Evolutionary conservation across 2,329 filamentous ascomycete genomes (phyloP).

Genomic region (Aurifilum marmelostoma): DNA sequence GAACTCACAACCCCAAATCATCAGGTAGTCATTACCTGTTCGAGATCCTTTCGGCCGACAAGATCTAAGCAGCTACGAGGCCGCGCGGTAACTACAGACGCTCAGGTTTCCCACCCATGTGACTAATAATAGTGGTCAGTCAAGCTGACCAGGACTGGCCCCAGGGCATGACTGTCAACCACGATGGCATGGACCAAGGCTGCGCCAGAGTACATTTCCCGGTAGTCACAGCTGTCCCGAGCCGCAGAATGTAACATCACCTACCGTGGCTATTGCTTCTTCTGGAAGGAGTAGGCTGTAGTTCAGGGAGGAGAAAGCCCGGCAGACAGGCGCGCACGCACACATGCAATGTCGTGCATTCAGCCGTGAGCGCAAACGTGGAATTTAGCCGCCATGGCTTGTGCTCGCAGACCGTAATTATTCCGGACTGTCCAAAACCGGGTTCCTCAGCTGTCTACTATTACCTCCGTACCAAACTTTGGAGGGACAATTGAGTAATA

Average conservation of each 20-base stretch:
- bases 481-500: too few relatives aligned
- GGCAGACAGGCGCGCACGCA: not conserved
- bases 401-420: not conserved
- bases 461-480: slow-evolving; percentile 7
- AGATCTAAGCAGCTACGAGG: not conserved
- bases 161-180: not conserved
- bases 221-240: not conserved
- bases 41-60: not conserved
- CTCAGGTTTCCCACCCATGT: not conserved
- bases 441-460: not conserved
- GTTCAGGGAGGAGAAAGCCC: not conserved
- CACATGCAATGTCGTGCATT: not conserved
- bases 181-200: not conserved
- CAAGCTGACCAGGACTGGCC: not conserved
- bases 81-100: not conserved
- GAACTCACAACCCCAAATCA: not conserved
- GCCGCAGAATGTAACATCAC: not conserved
- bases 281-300: not conserved
- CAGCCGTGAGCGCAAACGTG: slow-evolving; percentile 1
- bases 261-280: not conserved
- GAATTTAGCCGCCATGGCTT: slow-evolving; percentile 3
- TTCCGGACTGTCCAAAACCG: slow-evolving; percentile 6
- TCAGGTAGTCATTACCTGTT: not conserved
- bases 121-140: not conserved
- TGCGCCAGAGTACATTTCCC: not conserved